phyloP scores from a whole-genome alignment of 305 asterid genomes.

The Salvia sclarea region DNA sequence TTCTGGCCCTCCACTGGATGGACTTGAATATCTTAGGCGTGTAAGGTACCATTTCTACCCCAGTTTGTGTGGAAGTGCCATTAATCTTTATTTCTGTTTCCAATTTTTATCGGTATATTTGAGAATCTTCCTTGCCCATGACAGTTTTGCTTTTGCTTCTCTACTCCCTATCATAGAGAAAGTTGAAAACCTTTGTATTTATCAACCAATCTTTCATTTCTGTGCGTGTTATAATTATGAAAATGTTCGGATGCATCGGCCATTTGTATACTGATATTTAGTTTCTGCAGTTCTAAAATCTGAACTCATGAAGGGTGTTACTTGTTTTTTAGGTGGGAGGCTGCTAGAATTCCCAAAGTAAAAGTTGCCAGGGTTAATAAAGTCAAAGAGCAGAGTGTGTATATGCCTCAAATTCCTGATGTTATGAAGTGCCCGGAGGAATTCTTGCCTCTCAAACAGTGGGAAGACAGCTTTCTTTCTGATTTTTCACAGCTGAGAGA shows the following conservation, averaged over 20 bases:
- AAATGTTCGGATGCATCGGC: neutral
- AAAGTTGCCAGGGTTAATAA: conserved; percentile 57
- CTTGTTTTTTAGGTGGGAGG: conserved; percentile 75
- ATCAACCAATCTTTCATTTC: neutral
- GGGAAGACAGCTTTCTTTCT: conserved; percentile 92
- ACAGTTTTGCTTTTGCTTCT: conserved; percentile 18
- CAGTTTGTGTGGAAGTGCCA: neutral
- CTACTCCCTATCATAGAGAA: neutral
- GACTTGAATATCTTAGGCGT: conserved; percentile 93
- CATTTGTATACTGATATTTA: neutral
- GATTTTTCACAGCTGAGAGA: conserved; percentile 78
- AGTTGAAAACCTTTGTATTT: neutral
- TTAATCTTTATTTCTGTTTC: conserved; percentile 13
- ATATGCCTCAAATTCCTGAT: conserved; percentile 94
- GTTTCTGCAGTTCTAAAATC: conserved; percentile 17
- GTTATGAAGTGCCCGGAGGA: conserved; percentile 68
- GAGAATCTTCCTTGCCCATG: neutral
- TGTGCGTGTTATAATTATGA: conserved; percentile 5
- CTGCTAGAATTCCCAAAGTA: conserved; percentile 74
- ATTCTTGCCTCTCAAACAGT: conserved; percentile 74
- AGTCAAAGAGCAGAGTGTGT: conserved; percentile 67
- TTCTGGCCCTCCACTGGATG: conserved; percentile 93
- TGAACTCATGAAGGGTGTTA: conserved; percentile 18
- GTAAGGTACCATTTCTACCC: conserved; percentile 65
- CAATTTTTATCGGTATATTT: neutral